Conservation (phyloP, 2,329 filamentous ascomycete genomes). For the Rhinocladiella similis region DNA sequence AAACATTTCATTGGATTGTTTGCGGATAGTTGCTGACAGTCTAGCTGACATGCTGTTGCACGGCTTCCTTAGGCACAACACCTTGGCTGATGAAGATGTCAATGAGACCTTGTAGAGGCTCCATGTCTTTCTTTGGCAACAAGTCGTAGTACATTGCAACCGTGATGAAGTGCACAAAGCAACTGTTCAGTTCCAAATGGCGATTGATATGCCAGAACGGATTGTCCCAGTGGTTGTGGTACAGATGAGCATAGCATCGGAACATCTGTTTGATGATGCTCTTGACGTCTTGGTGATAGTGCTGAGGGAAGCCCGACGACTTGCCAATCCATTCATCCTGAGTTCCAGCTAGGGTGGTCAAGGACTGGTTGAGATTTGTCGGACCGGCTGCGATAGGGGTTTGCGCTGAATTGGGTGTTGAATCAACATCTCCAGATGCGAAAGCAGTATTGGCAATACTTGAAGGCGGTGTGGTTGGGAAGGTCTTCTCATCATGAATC, state of each 20-base stretch:
- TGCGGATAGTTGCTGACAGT: background rate
- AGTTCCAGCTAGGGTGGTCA: conserved; percentile 62
- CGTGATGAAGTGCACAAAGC: conserved; percentile 81
- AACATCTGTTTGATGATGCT: conserved; percentile 98
- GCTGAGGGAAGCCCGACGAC: conserved; percentile 85
- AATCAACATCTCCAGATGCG: conserved; percentile 53
- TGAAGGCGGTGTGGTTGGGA: conserved; percentile 79
- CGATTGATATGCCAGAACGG: conserved; percentile 79
- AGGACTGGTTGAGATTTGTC: conserved; percentile 51
- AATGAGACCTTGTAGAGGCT: conserved; percentile 93
- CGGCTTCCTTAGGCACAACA: conserved; percentile 72
- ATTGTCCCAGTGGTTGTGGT: conserved; percentile 90
- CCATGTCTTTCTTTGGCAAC: conserved; percentile 83
- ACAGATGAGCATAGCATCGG: conserved; percentile 94
- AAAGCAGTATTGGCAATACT: conserved; percentile 58
- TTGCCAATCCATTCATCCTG: conserved; percentile 83
- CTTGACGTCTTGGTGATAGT: conserved; percentile 87
- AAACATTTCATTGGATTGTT: background rate
- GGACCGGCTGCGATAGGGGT: conserved; percentile 46
- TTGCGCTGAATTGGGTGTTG: conserved; percentile 40
- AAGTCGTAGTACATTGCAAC: conserved; percentile 80
- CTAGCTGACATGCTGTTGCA: conserved; percentile 24
- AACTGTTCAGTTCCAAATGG: conserved; percentile 75
- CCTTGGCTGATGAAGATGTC: conserved; percentile 90
- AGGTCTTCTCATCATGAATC: conserved; percentile 84